These are phyloP conservation scores for Ustilago hordei DNA, from an alignment of 1,284 basidiomycete genomes.

Conservation along the genomic window DNA sequence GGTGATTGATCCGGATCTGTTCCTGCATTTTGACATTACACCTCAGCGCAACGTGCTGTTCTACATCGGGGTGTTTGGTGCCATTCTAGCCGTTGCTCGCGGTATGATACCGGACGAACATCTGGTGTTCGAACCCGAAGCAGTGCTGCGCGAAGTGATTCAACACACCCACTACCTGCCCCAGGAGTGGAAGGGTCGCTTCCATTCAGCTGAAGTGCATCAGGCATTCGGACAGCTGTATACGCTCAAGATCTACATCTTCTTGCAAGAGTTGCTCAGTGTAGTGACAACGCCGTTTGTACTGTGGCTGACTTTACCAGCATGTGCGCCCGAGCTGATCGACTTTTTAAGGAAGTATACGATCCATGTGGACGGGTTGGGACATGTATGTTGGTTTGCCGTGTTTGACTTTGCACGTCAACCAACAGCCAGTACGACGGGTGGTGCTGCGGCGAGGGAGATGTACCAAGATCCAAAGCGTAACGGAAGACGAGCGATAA, in stretches of 20 bases:
- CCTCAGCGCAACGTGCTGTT: constrained; percentile 91
- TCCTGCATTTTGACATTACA: constrained; percentile 93
- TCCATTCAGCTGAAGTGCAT: constrained; percentile 77
- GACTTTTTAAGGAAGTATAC: constrained; percentile 76
- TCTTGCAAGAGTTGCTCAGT: constrained; percentile 86
- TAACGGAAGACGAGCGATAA: constrained; percentile 66
- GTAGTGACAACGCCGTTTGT: constrained; percentile 94
- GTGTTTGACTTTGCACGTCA: constrained; percentile 93
- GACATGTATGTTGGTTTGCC: constrained; percentile 97
- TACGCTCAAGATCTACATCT: constrained; percentile 73
- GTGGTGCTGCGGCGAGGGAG: constrained; percentile 28
- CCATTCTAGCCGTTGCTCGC: constrained; percentile 85
- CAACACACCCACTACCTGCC: constrained; percentile 96
- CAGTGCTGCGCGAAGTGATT: constrained; percentile 89
- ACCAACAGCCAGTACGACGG: constrained; percentile 72
- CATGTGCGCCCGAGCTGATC: constrained; percentile 77
- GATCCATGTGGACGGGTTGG: constrained; percentile 93
- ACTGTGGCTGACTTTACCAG: constrained; percentile 89
- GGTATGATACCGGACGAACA: constrained; percentile 97
- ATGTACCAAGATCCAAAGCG: constrained; percentile 15
- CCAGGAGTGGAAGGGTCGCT: constrained; percentile 84
- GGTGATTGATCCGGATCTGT: constrained; percentile 84
- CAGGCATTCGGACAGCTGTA: constrained; percentile 61
- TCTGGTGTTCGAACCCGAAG: constrained; percentile 88
- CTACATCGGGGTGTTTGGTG: constrained; percentile 88